Percentiles rank a stretch among this genome's conserved stretches.
phyloP scores from a whole-genome alignment of 2,329 filamentous ascomycete genomes.

The Graphiopsis chlorocephala region DNA sequence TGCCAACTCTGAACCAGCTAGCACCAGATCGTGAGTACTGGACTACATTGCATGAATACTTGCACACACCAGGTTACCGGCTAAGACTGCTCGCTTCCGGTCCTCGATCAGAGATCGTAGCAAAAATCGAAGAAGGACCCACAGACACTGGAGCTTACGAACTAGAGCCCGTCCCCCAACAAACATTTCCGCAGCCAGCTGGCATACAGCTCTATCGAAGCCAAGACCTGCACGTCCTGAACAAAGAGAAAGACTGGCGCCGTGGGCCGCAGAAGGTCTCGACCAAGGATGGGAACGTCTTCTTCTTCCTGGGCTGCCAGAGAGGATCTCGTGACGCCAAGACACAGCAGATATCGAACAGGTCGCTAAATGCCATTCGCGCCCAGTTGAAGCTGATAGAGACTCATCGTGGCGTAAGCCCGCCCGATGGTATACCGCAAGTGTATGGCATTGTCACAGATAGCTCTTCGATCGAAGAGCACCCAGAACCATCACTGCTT shows the following conservation, averaged over 20 bases:
- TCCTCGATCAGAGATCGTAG: neutral
- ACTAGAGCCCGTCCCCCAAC: neutral
- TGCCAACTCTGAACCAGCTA: neutral
- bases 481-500: neutral
- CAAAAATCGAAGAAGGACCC: neutral
- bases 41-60: slow-evolving; percentile 10
- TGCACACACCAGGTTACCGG: slow-evolving; percentile 15
- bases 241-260: neutral
- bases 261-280: neutral
- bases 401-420: neutral
- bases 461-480: no score
- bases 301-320: slow-evolving; percentile 2
- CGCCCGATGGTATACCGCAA: neutral
- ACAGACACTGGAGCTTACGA: neutral
- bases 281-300: neutral
- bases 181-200: neutral
- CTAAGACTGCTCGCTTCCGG: neutral
- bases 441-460: neutral
- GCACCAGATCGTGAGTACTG: slow-evolving; percentile 7
- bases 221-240: neutral
- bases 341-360: neutral
- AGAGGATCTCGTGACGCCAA: neutral
- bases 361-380: neutral
- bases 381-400: neutral
- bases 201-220: neutral